Percentiles rank a stretch among this genome's conserved stretches.
phyloP scores from a whole-genome alignment of 139 green algal genomes.

The Edaphochlamys debaryana region DNA sequence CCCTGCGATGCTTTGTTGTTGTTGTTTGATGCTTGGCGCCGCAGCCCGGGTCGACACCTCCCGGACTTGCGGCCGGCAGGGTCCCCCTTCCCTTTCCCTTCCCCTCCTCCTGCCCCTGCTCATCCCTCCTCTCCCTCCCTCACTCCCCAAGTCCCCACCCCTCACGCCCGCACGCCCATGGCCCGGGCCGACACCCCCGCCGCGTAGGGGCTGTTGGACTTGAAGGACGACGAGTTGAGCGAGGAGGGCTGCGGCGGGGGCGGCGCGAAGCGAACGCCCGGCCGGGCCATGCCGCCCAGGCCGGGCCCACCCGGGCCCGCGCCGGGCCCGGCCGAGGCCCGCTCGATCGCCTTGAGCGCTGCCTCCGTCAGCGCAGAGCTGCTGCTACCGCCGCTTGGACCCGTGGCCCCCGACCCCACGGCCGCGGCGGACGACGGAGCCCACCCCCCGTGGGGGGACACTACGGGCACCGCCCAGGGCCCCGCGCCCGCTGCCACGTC shows the following conservation, averaged over 20 bases:
- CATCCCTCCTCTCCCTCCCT: too few species aligned
- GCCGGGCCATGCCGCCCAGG: too few species aligned
- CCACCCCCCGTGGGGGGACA: neutral
- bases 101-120: too few species aligned
- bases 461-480: neutral
- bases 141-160: too few species aligned
- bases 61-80: too few species aligned
- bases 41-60: too few species aligned
- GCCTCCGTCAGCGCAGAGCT: slow-evolving; percentile 12
- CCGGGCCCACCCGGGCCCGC: too few species aligned
- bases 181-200: neutral
- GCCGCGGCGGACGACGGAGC: neutral
- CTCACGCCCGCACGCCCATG: too few species aligned
- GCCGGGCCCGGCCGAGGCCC: neutral
- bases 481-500: neutral
- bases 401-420: neutral
- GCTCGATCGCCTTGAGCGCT: neutral
- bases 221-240: slow-evolving; percentile 14
- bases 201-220: neutral
- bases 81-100: too few species aligned
- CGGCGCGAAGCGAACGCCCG: too few species aligned
- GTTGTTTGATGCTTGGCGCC: too few species aligned
- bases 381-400: neutral
- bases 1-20: too few species aligned
- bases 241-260: neutral